These are phyloP conservation scores for Blastobotrys proliferans DNA, from an alignment of 1,139 yeast genomes.

Conservation along the genomic window DNA sequence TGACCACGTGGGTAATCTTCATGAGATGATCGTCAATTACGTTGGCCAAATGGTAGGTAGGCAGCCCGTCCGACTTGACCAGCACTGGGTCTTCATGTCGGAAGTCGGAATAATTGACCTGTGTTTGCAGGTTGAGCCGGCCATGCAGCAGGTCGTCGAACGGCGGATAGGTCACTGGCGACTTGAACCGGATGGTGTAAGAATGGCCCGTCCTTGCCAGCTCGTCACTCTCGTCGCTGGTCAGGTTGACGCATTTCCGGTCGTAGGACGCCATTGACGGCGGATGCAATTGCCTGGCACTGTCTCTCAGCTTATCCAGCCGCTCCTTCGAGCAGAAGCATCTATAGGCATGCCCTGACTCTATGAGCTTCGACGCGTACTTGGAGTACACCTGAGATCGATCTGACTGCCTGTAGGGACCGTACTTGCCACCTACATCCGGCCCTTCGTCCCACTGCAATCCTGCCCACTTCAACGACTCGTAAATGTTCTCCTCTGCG, in stretches of 20 bases:
- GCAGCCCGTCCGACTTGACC: slow-evolving; percentile 85
- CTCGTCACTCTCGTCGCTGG: slow-evolving; percentile 40
- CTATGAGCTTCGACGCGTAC: slow-evolving; percentile 54
- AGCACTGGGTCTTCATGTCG: slow-evolving; percentile 88
- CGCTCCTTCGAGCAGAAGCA: slow-evolving; percentile 87
- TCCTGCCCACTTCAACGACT: slow-evolving; percentile 74
- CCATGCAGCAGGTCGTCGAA: slow-evolving; percentile 80
- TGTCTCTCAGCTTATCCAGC: slow-evolving; percentile 57
- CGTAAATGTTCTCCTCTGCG: slow-evolving; percentile 78
- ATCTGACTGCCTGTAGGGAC: slow-evolving; percentile 84
- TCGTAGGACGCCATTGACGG: slow-evolving; percentile 94
- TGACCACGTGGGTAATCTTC: slow-evolving; percentile 86
- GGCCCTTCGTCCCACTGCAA: slow-evolving; percentile 83
- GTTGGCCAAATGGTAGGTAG: slow-evolving; percentile 95
- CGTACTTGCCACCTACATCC: slow-evolving; percentile 55
- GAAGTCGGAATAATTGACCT: slow-evolving; percentile 59
- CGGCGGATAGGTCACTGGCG: slow-evolving; percentile 66
- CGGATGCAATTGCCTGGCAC: slow-evolving; percentile 72
- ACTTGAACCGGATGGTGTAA: slow-evolving; percentile 41
- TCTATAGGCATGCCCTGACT: slow-evolving; percentile 69
- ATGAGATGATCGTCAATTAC: slow-evolving; percentile 92
- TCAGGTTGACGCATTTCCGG: slow-evolving; percentile 58
- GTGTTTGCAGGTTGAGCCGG: slow-evolving; percentile 69
- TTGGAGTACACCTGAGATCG: slow-evolving; percentile 59
- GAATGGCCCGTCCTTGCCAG: slow-evolving; percentile 35